These are phyloP conservation scores for Immersiella caudata DNA, from an alignment of 495 filamentous ascomycete species.

Conservation along the genomic window DNA sequence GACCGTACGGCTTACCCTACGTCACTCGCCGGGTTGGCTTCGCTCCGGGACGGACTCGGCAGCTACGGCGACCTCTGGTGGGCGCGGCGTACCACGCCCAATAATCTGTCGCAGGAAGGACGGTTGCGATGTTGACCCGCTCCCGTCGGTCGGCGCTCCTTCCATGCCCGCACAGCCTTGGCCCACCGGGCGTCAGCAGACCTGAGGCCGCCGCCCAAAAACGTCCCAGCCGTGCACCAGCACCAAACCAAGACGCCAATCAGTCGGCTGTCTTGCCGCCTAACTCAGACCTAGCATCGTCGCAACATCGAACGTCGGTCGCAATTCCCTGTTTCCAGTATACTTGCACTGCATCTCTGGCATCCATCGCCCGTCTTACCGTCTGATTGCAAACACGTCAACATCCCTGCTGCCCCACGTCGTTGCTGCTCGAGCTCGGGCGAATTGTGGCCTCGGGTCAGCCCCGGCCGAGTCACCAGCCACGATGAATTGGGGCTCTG, in stretches of 20 bases:
- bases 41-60: background rate
- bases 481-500: background rate
- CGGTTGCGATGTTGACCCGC: background rate
- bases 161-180: slow-evolving; percentile 3
- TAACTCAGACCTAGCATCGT: background rate
- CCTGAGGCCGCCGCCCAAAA: slow-evolving; percentile 4
- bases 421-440: slow-evolving; percentile 10
- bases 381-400: slow-evolving; percentile 10
- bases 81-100: slow-evolving; percentile 5
- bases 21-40: slow-evolving; percentile 1
- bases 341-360: background rate
- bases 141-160: background rate
- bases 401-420: slow-evolving; percentile 21
- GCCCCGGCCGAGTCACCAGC: background rate
- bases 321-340: background rate
- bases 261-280: slow-evolving; percentile 4
- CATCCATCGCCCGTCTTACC: slow-evolving; percentile 1
- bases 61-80: background rate
- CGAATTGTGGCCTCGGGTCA: slow-evolving; percentile 5
- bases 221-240: background rate
- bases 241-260: background rate
- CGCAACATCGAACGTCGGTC: background rate
- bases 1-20: background rate
- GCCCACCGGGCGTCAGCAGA: slow-evolving; percentile 7
- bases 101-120: background rate